phyloP scores from a whole-genome alignment of 176 grass and related monocot species.

The Aegilops bicornis region DNA sequence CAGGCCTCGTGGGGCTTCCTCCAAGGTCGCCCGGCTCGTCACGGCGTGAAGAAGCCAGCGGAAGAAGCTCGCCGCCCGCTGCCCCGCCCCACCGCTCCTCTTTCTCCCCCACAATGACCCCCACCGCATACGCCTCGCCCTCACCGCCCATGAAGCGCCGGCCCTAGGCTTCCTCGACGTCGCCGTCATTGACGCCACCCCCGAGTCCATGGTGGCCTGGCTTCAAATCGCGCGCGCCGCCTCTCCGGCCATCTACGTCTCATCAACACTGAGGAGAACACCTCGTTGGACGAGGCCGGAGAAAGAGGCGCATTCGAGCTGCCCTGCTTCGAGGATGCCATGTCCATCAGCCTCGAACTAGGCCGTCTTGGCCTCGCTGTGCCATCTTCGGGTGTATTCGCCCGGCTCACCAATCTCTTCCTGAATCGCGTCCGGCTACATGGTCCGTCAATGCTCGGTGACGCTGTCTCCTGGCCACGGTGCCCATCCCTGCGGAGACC shows the following conservation, averaged over 20 bases:
- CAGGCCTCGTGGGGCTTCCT: too few relatives aligned
- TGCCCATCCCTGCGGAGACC: neutral
- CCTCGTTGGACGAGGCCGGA: neutral
- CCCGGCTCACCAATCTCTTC: neutral
- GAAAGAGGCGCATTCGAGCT: neutral
- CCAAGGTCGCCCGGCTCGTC: too few relatives aligned
- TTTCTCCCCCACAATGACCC: neutral
- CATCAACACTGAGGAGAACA: neutral
- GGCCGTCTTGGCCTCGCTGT: neutral
- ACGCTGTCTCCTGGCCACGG: neutral
- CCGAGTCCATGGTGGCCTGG: neutral
- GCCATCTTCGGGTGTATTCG: neutral
- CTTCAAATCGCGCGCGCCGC: slow-evolving; percentile 1
- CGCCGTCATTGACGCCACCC: neutral
- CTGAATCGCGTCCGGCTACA: neutral
- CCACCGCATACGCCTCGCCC: neutral
- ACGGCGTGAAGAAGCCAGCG: too few relatives aligned
- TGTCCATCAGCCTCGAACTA: neutral
- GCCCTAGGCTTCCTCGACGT: neutral
- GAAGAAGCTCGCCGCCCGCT: too few relatives aligned
- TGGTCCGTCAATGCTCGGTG: neutral
- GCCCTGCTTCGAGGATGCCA: slow-evolving; percentile 23
- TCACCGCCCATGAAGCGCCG: neutral
- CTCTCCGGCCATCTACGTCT: neutral
- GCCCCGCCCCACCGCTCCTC: neutral